Conservation (phyloP, 305 asterid species). For the Fraxinus ornus region DNA sequence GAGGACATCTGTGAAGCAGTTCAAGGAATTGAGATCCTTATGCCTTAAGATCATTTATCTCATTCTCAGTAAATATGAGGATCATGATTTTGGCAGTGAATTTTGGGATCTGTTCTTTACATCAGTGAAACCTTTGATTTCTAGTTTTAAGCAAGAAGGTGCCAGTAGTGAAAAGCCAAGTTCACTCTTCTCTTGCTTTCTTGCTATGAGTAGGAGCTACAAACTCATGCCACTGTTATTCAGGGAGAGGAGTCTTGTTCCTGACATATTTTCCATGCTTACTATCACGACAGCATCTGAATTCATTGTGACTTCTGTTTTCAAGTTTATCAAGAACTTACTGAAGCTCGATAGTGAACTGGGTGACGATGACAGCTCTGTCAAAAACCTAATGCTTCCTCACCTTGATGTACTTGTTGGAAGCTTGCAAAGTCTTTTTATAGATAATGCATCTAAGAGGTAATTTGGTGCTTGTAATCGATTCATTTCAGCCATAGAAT, state of each 20-base stretch:
- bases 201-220: slow-evolving; percentile 88
- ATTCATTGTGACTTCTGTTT: slow-evolving; percentile 57
- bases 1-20: slow-evolving; percentile 55
- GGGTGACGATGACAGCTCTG: slow-evolving; percentile 44
- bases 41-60: slow-evolving; percentile 72
- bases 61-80: slow-evolving; percentile 61
- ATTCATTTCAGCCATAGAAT: background rate
- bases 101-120: slow-evolving; percentile 81
- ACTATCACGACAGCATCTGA: slow-evolving; percentile 72
- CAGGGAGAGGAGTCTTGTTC: slow-evolving; percentile 70
- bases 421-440: slow-evolving; percentile 63
- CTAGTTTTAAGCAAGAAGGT: slow-evolving; percentile 77
- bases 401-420: slow-evolving; percentile 64
- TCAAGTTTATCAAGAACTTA: slow-evolving; percentile 78
- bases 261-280: slow-evolving; percentile 79
- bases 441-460: slow-evolving; percentile 59
- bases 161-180: slow-evolving; percentile 88
- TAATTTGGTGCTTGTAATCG: slow-evolving; percentile 23
- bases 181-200: slow-evolving; percentile 85
- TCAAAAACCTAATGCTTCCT: slow-evolving; percentile 59
- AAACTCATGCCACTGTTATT: slow-evolving; percentile 63
- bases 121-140: slow-evolving; percentile 64
- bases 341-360: slow-evolving; percentile 71
- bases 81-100: slow-evolving; percentile 61
- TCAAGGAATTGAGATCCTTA: slow-evolving; percentile 82